Conservation (phyloP, 169 alveolate genomes). For the Theileria annulata region DNA sequence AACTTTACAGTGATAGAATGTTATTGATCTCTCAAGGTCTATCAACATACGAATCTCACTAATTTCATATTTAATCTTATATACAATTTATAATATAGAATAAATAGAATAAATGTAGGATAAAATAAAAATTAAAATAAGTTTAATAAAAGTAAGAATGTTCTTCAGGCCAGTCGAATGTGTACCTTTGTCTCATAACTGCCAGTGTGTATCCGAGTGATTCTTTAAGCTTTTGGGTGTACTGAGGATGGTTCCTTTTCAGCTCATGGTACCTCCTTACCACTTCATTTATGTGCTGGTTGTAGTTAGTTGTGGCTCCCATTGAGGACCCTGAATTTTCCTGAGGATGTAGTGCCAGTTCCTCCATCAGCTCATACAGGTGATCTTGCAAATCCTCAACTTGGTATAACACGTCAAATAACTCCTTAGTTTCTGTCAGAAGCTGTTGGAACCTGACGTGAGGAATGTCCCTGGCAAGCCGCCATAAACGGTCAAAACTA, state of each 20-base stretch:
- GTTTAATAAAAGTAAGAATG: slow-evolving; percentile 55
- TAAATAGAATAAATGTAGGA: too few relatives aligned
- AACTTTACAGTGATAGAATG: background rate
- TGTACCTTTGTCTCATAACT: slow-evolving; percentile 48
- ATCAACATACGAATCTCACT: background rate
- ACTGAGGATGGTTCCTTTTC: slow-evolving; percentile 43
- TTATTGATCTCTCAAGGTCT: background rate
- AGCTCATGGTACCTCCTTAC: slow-evolving; percentile 39
- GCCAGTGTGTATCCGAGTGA: slow-evolving; percentile 60
- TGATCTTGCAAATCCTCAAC: slow-evolving; percentile 67
- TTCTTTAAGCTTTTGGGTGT: slow-evolving; percentile 50
- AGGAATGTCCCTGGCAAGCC: slow-evolving; percentile 43
- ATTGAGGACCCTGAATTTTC: slow-evolving; percentile 1
- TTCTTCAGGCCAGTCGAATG: slow-evolving; percentile 68
- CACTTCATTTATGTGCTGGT: slow-evolving; percentile 34
- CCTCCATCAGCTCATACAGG: slow-evolving; percentile 61
- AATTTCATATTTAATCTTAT: too few relatives aligned
- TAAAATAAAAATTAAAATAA: background rate
- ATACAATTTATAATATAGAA: too few relatives aligned
- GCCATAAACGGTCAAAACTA: slow-evolving; percentile 31
- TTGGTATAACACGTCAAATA: slow-evolving; percentile 58
- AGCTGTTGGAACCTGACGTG: slow-evolving; percentile 59
- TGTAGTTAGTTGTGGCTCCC: slow-evolving; percentile 20
- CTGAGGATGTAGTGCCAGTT: slow-evolving; percentile 23
- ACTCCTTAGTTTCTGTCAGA: slow-evolving; percentile 52